Evolutionary conservation across 2,329 filamentous ascomycete genomes (phyloP), one percentile per base, ranked within the genome.

Genomic region (Macroventuria anomochaeta): DNA sequence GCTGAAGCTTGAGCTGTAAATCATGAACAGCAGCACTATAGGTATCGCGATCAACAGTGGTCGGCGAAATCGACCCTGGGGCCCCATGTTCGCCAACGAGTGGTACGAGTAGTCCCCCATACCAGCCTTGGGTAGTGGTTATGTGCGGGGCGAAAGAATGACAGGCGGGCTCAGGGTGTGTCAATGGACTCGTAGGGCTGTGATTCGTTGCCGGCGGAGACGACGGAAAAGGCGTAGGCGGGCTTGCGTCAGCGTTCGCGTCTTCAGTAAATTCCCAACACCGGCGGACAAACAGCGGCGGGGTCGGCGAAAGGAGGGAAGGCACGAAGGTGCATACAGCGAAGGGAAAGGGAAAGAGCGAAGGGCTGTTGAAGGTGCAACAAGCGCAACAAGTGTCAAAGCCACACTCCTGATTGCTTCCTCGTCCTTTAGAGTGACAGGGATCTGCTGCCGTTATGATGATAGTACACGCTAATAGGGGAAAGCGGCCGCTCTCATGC

Each of bases 61-160:
- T 43, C 70, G 68, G 48, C 71, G 69, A 69, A 70, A 74, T 49
- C 70, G 62, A 15, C 63, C 70, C 44, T 73, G 70, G 15, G 70
- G 70, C 10, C 69, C 68, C 58, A 74, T 64, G 54, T 63, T 71
- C 13, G 61, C 62, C 34, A 72, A 59, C 33, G 65, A 60, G 40
- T 68, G 58, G 61, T 71, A 72, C 41, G 65, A 63, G 62, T 66
- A 68, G 44, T 69, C 65, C 46, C 58, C 48, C 56, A 65, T 64
- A 26, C 39, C 34, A 37, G 29, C 26, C 34, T 38, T 40, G 34
- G 21, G 29, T 7, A 39, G 39, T 26, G 52, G 37, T 44, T 20
- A 20, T 20, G 37, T 20, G 46, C 36, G 48, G 39, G 49, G 55
- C 29, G 46, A 25, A 39, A 40, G 28, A 44, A 29, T 25, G 44